Base-by-base conservation (phyloP, 2,329 filamentous ascomycete species). In the Fusarium sulawesiense region DNA sequence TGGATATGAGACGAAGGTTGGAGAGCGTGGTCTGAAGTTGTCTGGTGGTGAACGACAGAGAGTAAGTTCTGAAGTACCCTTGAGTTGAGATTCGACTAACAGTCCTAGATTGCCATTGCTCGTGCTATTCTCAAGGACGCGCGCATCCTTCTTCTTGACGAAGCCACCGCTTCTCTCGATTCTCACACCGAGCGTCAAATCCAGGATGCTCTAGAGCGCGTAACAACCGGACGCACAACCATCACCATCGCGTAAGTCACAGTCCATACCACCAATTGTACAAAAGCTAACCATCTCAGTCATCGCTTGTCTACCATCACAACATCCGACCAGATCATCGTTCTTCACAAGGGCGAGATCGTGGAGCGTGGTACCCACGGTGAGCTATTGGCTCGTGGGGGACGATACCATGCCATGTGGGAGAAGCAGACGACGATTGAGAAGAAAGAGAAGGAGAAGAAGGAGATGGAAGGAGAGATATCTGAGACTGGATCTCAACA, bases 101-200 rank as follows among this genome's bases (percentile, higher is more conserved):
- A 41, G 4, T 30, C 44, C 4, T 29, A 81, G 79, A 76, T 87
- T 48, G 87, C 87, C 4, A 89, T 89, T 60, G 87, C 87, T 0
- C 86, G 91, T 16, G 89, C 91, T 1, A 83, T 93, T 16, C 82
- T 93, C 47, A 91, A 92, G 76, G 88, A 89, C 50, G 88, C 91
- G 0, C 89, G 89, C 54, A 88, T 93, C 56, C 84, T 93, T 27
- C 85, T 93, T 61, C 83, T 93, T 0, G 91, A 93, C 71, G 91
- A 93, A 77, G 88, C 91, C 0, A 92, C 92, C 6, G 91, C 89
- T 2, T 90, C 91, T 4, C 85, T 93, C 23, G 87, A 92, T 56
- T 87, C 88, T 0, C 84, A 87, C 27, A 89, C 87, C 1, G 87
- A 89, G 73, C 82, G 84, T 34, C 82, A 85, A 56, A 89, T 89